Percentiles rank a stretch among this genome's conserved stretches.
phyloP scores from a whole-genome alignment of 345 rosid species.

The Eucalyptus pumila region DNA sequence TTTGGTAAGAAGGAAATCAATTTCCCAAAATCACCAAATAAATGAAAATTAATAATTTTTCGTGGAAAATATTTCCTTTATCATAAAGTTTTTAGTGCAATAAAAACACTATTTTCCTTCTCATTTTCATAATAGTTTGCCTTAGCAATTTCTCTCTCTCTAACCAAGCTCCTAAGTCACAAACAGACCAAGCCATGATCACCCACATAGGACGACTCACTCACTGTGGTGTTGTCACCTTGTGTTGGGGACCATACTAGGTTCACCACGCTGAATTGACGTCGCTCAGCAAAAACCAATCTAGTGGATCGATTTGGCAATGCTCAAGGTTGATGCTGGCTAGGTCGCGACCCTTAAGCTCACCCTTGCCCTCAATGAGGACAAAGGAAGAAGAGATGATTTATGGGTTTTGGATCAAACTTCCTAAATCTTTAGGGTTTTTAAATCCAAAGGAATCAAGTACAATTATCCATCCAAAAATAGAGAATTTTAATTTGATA shows the following conservation, averaged over 20 bases:
- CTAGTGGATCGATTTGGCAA: neutral
- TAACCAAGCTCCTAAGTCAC: neutral
- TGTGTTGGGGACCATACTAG: neutral
- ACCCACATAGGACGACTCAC: neutral
- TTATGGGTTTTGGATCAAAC: neutral
- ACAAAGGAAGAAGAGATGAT: neutral
- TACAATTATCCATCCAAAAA: neutral
- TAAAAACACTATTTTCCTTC: neutral
- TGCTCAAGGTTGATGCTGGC: neutral
- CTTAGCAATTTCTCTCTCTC: neutral
- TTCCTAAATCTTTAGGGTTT: neutral
- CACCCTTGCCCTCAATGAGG: neutral
- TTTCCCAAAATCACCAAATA: neutral
- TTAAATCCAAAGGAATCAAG: neutral
- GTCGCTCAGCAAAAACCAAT: neutral
- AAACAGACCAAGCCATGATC: neutral
- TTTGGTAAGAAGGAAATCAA: neutral
- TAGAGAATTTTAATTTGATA: too few species aligned
- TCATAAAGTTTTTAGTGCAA: neutral
- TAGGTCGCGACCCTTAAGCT: neutral
- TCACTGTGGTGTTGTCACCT: neutral
- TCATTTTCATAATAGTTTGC: neutral
- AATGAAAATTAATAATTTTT: neutral
- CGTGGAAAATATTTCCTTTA: neutral
- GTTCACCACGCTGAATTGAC: neutral